Evolutionary conservation across 83 land plant species (phyloP), one percentile per base, ranked within the genome.

Genomic region (Isoetes engelmannii): DNA sequence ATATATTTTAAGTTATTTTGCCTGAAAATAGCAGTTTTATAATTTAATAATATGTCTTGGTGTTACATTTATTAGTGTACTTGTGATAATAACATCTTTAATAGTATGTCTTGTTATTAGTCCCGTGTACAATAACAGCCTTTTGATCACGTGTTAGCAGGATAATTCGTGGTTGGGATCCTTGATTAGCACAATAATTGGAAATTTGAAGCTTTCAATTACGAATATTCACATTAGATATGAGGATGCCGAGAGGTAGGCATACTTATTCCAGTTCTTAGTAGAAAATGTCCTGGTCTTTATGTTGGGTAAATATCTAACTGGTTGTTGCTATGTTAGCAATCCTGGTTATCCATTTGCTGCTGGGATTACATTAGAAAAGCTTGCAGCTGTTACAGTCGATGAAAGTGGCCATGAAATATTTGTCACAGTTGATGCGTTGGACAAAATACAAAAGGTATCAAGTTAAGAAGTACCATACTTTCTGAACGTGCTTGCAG

Each of bases 311-410:
- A 51, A 1, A 51, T 51, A 51, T 12, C 54, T 12, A 51, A 51
- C 12, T 51, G 12, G n/a, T 51, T 51, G 54, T 51, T 12, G 54
- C 54, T 51, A 51, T 51, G 12, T 12, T 54, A 95, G 99, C 89
- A 85, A 95, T 81, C 89, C 87, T 75, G 97, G 90, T 18, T 97
- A 91, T 45, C 97, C 99, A 48, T 95, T 91, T 84, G 91, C 94
- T 46, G 85, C 83, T 46, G 97, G 97, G 21, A 54, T 89, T 64
- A 91, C 87, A 46, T 75, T 95, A 63, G 82, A 84, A 67, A 95
- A 84, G 81, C 92, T 95, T 43, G 84, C 89, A 51, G 93, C 99
- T 57, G 84, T 91, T 6, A 95, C 99, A n/a, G 83, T 95, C 72
- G 99, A 91, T 80, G 92, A 95, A 28, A 58, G 63, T 72, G 99